A percentile compares a stretch with the other conserved stretches of the same genome.
These are phyloP conservation scores for Arachnopeziza araneosa DNA, from an alignment of 2,329 filamentous ascomycete genomes.

Conservation along the genomic window DNA sequence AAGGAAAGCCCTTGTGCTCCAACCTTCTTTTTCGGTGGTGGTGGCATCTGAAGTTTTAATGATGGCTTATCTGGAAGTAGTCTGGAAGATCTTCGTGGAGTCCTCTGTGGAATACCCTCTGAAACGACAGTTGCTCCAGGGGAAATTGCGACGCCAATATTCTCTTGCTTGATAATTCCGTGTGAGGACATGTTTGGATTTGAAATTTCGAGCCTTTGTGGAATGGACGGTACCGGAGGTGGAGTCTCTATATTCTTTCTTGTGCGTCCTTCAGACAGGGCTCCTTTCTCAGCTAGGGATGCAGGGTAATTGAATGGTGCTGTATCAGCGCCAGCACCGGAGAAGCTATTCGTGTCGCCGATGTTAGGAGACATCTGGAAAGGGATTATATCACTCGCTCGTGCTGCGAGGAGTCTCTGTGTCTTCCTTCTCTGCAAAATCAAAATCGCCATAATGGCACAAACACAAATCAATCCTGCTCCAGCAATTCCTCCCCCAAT, in stretches of 20 bases:
- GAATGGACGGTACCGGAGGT: conserved; percentile 17
- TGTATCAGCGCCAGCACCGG: conserved; percentile 19
- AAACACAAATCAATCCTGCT: conserved; percentile 42
- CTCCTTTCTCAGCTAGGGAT: neutral
- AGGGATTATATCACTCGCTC: conserved; percentile 30
- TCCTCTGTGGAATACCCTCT: conserved; percentile 2
- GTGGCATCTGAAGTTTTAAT: conserved; percentile 24
- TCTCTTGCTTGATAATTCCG: conserved; percentile 25
- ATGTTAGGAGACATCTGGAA: conserved; percentile 26
- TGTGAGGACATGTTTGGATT: conserved; percentile 28
- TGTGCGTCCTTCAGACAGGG: neutral
- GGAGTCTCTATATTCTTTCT: conserved; percentile 5
- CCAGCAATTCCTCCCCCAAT: conserved; percentile 51
- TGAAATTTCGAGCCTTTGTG: conserved; percentile 22
- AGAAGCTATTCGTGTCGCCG: conserved; percentile 14
- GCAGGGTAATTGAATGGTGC: conserved; percentile 20
- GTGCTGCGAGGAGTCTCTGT: conserved; percentile 5
- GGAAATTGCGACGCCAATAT: conserved; percentile 29
- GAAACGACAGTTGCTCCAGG: conserved; percentile 15
- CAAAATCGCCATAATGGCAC: conserved; percentile 37
- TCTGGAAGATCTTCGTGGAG: conserved; percentile 22
- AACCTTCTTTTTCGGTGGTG: conserved; percentile 1
- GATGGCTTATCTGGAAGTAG: conserved; percentile 29
- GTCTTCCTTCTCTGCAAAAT: conserved; percentile 30
- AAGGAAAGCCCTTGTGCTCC: conserved; percentile 7